Base-by-base conservation (phyloP, 805 yeast genomes). In the Teunomyces pallodes region DNA sequence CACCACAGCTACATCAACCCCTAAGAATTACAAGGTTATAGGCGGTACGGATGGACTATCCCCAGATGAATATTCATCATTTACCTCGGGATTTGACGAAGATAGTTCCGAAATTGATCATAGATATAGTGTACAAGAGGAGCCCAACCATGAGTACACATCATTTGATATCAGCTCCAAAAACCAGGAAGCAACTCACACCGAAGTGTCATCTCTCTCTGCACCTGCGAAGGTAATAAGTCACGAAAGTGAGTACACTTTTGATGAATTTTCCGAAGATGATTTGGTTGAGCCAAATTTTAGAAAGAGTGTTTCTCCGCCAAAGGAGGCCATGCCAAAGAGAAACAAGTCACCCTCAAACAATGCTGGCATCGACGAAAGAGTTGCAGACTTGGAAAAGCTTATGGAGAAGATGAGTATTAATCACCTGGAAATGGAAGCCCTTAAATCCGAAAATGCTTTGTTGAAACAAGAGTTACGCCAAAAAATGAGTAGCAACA, bases 1-100 rank as follows among this genome's bases (percentile, higher is more conserved):
- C 24, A 52, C 60, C 4, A 70, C 73, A 1, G 69, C 73, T 1
- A 72, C 77, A 1, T 70, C 75, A 10, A 71, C 76, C 1, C 76
- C 76, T 0, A 70, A 70, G 36, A 54, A 60, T 9, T 54, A 56
- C 35, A 66, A 57, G 43, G 48, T 58, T 2, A 46, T 44, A 8
- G 46, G 49, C 13, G 36, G 45, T 9, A 52, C 51, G 8, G 54
- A 49, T 5, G 10, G 35, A 3, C 35, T 38, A 4, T 35, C 47
- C 5, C 42, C 44, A 20, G 67, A 50, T 24, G 46, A 60, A 12
- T 69, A 66, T 41, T 65, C 72, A 2, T 61, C 72, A 0, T 70
- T 62, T 42, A 60, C 72, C 4, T 66, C 70, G 42, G 69, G 65
- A 3, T 62, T 62, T 44, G 64, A 41, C 43, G 43, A 64, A 5